Conservation (phyloP, 805 yeast species). For the Saccharomycopsis amapae region DNA sequence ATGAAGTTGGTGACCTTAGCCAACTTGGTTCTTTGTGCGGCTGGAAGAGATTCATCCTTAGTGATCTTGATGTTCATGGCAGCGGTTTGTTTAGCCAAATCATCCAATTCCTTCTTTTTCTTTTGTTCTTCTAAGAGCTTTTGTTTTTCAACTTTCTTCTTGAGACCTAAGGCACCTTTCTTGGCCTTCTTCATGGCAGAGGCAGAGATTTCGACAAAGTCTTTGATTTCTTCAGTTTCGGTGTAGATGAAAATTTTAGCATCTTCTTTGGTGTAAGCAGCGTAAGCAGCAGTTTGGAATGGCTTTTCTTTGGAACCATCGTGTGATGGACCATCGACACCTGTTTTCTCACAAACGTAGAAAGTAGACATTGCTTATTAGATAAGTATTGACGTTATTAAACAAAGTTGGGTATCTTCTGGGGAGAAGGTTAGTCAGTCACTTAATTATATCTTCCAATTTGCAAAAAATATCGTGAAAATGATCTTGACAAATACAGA, state of each 20-base stretch:
- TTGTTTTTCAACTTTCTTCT: constrained; percentile 54
- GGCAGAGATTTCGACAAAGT: constrained; percentile 72
- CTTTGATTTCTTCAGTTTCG: constrained; percentile 50
- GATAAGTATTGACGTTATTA: no score
- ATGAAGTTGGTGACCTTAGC: constrained; percentile 44
- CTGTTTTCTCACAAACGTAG: constrained; percentile 69
- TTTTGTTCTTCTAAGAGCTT: constrained; percentile 45
- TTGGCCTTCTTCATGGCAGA: constrained; percentile 93
- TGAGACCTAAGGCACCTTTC: constrained; percentile 89
- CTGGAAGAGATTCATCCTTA: constrained; percentile 69
- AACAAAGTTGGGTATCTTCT: no score
- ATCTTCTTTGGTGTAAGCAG: constrained; percentile 42
- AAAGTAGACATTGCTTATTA: constrained; percentile 26
- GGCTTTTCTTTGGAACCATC: constrained; percentile 65
- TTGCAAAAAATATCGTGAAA: no score
- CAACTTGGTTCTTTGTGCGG: constrained; percentile 63
- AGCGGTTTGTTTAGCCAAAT: constrained; percentile 68
- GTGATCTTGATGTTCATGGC: constrained; percentile 69
- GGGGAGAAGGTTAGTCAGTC: no score
- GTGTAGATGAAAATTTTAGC: constrained; percentile 56
- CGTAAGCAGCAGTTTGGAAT: constrained; percentile 78
- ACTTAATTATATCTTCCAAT: no score
- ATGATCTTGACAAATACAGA: no score
- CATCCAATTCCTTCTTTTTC: constrained; percentile 56
- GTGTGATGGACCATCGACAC: constrained; percentile 50